Evolutionary conservation across 257 asterid genomes (phyloP).

Genomic region (Avicennia marina): DNA sequence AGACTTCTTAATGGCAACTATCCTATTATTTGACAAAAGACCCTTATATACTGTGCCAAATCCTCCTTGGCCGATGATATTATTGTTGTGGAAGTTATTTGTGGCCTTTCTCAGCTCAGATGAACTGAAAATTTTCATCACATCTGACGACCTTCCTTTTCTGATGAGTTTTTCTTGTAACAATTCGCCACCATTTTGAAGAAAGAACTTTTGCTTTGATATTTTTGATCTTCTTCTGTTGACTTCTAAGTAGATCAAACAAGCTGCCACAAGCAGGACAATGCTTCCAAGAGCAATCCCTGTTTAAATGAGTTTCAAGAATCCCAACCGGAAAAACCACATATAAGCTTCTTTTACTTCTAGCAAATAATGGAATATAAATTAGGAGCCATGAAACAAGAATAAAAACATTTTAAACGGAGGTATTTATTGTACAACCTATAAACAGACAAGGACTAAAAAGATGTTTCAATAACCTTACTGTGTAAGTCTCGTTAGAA

Average conservation of each 20-base stretch:
- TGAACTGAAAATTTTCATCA: conserved; percentile 10
- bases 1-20: too few relatives aligned
- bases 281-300: conserved; percentile 3
- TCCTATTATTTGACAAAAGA: neutral
- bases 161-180: conserved; percentile 17
- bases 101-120: conserved; percentile 19
- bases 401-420: neutral
- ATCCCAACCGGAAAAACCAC: too few relatives aligned
- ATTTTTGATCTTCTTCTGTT: conserved; percentile 4
- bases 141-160: neutral
- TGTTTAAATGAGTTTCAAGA: neutral
- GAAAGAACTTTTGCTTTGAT: conserved; percentile 7
- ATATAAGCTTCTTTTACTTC: neutral
- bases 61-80: conserved; percentile 26
- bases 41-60: conserved; percentile 28
- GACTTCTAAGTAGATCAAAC: neutral
- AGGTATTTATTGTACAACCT: neutral
- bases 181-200: conserved; percentile 17
- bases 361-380: too few relatives aligned
- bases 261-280: neutral
- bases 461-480: too few relatives aligned
- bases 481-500: too few relatives aligned
- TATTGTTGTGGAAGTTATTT: conserved; percentile 8
- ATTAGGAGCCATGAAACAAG: too few relatives aligned
- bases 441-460: too few relatives aligned